A percentile compares a stretch with the other conserved stretches of the same genome.
phyloP scores from a whole-genome alignment of 2,329 filamentous ascomycete species.

The Talaromyces pinophilus region DNA sequence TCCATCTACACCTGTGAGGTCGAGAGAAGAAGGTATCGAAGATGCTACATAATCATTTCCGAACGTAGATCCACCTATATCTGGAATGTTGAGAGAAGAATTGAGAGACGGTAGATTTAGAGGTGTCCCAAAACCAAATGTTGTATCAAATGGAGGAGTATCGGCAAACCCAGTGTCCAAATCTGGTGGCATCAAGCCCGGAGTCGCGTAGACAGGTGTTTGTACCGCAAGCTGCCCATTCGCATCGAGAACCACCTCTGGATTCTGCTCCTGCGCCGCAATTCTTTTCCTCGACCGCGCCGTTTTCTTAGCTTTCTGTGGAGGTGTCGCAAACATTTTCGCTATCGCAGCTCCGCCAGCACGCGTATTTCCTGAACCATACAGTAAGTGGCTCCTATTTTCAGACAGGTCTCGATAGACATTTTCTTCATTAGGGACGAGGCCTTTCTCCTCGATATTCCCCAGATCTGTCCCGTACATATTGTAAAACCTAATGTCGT shows the following conservation, averaged over 20 bases:
- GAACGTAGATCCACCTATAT: neutral
- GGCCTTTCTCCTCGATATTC: neutral
- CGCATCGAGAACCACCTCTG: neutral
- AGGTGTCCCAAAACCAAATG: neutral
- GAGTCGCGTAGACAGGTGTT: neutral
- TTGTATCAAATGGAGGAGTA: neutral
- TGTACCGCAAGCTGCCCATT: neutral
- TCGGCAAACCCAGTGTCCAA: neutral
- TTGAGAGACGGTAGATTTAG: neutral
- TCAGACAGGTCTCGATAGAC: neutral
- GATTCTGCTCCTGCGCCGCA: neutral
- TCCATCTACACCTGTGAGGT: neutral
- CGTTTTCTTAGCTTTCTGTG: neutral
- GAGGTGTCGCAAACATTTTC: neutral
- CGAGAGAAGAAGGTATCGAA: neutral
- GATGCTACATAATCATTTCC: neutral
- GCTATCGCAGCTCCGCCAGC: neutral
- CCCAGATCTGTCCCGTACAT: neutral
- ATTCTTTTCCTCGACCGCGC: neutral
- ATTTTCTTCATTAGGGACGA: neutral
- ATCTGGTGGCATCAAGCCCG: neutral
- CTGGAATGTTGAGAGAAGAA: neutral
- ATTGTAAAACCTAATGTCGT: neutral
- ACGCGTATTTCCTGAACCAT: neutral
- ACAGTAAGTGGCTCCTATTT: neutral